Evolutionary conservation across 1,139 yeast genomes (phyloP), one percentile per base, ranked within the genome.

Genomic region (Geotrichum restrictum): DNA sequence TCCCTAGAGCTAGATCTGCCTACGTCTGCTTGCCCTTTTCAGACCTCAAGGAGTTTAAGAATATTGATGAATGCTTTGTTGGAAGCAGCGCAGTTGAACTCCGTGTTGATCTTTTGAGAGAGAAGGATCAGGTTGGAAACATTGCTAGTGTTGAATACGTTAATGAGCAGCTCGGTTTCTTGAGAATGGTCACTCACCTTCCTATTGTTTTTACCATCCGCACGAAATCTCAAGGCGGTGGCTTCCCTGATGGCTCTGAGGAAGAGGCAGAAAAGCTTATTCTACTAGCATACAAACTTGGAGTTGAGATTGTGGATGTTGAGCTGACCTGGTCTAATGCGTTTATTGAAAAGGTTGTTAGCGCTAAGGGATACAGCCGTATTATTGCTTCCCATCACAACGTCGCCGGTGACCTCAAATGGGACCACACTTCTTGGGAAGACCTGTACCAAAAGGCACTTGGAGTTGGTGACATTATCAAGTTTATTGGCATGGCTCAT

Each of bases 61-160:
- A 76, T n/a, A 73, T 86, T 33, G 71, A 80, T 24, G 63, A 62
- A 36, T 38, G 49, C 22, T 43, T 61, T 7, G 71, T 77, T 54
- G 97, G 97, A 1, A 79, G 84, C 57, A 79, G 81, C 58, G 97
- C 95, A 4, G 83, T 91, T 46, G 96, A 91, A 65, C 73, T 93
- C 52, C 78, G 95, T 58, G 87, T 88, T 33, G 97, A 87, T 66
- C 75, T 82, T 53, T 75, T 89, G 56, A 72, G 78, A 53, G 74
- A 78, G 19, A 72, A 74, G 54, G 75, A 76, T 39, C 66, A 70
- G 21, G 71, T 73, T 4, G 59, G 58, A 18, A 57, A 50, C 14
- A 53, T 61, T 24, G 71, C 72, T 3, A 57, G 65, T 27, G 50
- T 61, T 16, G 71, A 67, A 18, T 85, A 75, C 64, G 88, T 91